Conservation (phyloP, 768 basidiomycete genomes). For the Amyloporia xantha region DNA sequence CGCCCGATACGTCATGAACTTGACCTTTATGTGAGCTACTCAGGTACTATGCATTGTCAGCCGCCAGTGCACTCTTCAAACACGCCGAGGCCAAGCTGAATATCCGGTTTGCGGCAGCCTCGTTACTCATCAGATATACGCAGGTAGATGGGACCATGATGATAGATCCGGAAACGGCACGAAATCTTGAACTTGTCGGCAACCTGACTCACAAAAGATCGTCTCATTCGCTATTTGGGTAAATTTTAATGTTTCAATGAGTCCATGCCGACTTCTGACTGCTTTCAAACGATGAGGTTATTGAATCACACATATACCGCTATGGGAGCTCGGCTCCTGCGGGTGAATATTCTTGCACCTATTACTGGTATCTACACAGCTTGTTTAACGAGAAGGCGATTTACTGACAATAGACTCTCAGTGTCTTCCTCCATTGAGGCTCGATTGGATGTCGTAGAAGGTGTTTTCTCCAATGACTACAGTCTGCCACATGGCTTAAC, state of each 20-base stretch:
- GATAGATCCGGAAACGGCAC: slow-evolving; percentile 85
- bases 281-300: slow-evolving; percentile 33
- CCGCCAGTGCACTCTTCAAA: slow-evolving; percentile 82
- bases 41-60: slow-evolving; percentile 77
- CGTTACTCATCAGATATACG: slow-evolving; percentile 68
- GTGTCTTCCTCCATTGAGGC: slow-evolving; percentile 65
- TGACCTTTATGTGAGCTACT: neutral
- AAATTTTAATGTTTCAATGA: neutral
- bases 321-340: slow-evolving; percentile 80
- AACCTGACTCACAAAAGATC: slow-evolving; percentile 67
- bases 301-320: slow-evolving; percentile 83
- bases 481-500: neutral
- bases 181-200: slow-evolving; percentile 82
- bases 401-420: slow-evolving; percentile 17
- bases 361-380: slow-evolving; percentile 45
- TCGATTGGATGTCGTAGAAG: slow-evolving; percentile 83
- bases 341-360: slow-evolving; percentile 78
- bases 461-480: slow-evolving; percentile 25
- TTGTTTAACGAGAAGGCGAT: neutral
- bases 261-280: no score
- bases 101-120: slow-evolving; percentile 59
- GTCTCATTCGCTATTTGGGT: slow-evolving; percentile 77
- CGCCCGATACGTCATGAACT: no score
- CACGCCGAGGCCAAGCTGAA: slow-evolving; percentile 67
- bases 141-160: slow-evolving; percentile 91